These are phyloP conservation scores for Cytospora schulzeri DNA, from an alignment of 2,329 filamentous ascomycete species.

Conservation along the genomic window DNA sequence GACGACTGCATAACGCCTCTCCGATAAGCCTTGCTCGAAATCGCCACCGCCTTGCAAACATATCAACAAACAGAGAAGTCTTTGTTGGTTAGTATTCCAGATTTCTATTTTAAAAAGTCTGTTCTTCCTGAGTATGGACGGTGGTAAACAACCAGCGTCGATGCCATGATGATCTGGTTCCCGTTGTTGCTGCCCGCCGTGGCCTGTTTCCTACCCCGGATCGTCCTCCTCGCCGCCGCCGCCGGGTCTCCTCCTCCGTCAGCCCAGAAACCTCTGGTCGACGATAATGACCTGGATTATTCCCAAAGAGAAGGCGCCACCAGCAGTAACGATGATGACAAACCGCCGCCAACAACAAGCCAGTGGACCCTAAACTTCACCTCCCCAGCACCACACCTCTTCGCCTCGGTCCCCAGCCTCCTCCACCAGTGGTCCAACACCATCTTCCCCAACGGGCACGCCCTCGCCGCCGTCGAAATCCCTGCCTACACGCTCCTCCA, in stretches of 20 bases:
- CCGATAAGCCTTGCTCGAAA: background rate
- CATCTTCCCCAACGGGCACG: slow-evolving; percentile 53
- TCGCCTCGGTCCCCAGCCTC: slow-evolving; percentile 48
- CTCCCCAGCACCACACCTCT: slow-evolving; percentile 50
- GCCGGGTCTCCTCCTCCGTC: slow-evolving; percentile 4
- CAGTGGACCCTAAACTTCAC: slow-evolving; percentile 47
- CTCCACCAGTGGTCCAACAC: slow-evolving; percentile 55
- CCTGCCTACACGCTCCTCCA: slow-evolving; percentile 51
- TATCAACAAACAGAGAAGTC: background rate
- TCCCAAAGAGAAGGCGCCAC: too few species aligned
- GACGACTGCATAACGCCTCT: background rate
- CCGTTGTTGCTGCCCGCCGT: background rate
- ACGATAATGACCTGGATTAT: too few species aligned
- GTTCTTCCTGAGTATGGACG: background rate
- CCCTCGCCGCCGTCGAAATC: slow-evolving; percentile 48
- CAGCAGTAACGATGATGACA: background rate
- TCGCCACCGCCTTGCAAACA: background rate
- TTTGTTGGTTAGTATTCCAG: background rate
- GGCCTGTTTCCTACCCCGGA: background rate
- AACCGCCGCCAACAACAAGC: too few species aligned
- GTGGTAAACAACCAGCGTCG: background rate
- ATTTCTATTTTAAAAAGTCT: too few species aligned
- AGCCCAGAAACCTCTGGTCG: slow-evolving; percentile 4
- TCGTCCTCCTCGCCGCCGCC: too few species aligned
- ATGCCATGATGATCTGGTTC: background rate